Percentiles rank a stretch among this genome's conserved stretches.
Conservation (phyloP, 2,329 filamentous ascomycete species). For the Hymenotorrendiella dingleyae region DNA sequence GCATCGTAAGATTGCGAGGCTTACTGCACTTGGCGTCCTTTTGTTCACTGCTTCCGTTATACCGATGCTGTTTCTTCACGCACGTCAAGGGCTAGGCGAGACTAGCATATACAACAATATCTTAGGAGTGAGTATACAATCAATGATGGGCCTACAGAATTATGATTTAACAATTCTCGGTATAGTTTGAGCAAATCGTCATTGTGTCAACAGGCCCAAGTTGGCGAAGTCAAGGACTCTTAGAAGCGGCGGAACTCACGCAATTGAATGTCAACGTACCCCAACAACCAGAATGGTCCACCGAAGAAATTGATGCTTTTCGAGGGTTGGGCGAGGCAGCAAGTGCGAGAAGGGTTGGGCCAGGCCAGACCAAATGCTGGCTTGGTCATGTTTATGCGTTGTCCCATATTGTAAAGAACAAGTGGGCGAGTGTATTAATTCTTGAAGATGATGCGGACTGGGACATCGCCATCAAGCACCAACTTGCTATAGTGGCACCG, state of each 20-base stretch:
- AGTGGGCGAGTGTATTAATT: slow-evolving; percentile 25
- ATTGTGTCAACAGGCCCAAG: slow-evolving; percentile 30
- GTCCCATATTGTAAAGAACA: slow-evolving; percentile 23
- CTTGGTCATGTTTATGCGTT: slow-evolving; percentile 30
- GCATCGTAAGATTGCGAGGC: no score
- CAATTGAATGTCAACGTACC: slow-evolving; percentile 31
- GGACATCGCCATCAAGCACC: slow-evolving; percentile 31
- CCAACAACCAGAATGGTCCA: slow-evolving; percentile 28
- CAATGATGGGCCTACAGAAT: no score
- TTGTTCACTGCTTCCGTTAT: no score
- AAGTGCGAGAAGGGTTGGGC: background rate
- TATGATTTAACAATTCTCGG: no score
- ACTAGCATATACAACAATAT: no score
- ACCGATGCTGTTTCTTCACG: no score
- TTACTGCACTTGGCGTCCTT: no score
- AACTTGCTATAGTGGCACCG: slow-evolving; percentile 29
- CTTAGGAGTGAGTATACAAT: no score
- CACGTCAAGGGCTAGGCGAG: no score
- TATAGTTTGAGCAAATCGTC: slow-evolving; percentile 21
- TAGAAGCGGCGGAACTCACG: slow-evolving; percentile 31
- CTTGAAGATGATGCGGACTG: slow-evolving; percentile 36
- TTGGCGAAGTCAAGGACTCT: slow-evolving; percentile 34
- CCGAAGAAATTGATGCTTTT: slow-evolving; percentile 28
- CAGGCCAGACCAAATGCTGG: slow-evolving; percentile 23
- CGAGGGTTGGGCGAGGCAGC: slow-evolving; percentile 7